Evolutionary conservation across 1,284 basidiomycete species (phyloP).

Genomic region (Flammula alnicola): DNA sequence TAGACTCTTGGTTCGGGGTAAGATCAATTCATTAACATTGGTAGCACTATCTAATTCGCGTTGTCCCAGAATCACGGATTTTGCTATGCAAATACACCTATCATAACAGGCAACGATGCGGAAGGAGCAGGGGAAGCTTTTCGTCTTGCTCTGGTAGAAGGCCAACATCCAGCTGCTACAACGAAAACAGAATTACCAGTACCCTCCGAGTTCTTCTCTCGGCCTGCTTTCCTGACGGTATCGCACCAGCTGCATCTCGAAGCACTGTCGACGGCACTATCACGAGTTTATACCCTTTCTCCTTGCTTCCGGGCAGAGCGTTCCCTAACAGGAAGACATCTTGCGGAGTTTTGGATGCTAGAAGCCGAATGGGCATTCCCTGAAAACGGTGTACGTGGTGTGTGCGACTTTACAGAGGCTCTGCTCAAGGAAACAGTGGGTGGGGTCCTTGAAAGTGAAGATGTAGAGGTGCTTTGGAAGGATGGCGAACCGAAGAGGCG

Average conservation of each 20-base stretch:
- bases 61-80: slow-evolving; percentile 72
- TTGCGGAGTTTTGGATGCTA: slow-evolving; percentile 99
- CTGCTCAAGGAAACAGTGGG: slow-evolving; percentile 55
- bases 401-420: slow-evolving; percentile 78
- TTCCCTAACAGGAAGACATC: slow-evolving; percentile 87
- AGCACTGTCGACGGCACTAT: slow-evolving; percentile 77
- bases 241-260: slow-evolving; percentile 97
- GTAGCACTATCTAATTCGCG: slow-evolving; percentile 1
- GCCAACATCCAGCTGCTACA: slow-evolving; percentile 31
- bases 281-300: slow-evolving; percentile 88
- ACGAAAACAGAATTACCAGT: slow-evolving; percentile 19
- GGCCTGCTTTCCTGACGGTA: slow-evolving; percentile 88
- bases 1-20: slow-evolving; percentile 77
- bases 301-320: slow-evolving; percentile 95
- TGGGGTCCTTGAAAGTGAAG: slow-evolving; percentile 27
- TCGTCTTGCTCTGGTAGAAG: slow-evolving; percentile 52
- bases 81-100: slow-evolving; percentile 80
- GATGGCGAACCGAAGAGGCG: slow-evolving; percentile 34
- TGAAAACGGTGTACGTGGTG: slow-evolving; percentile 43
- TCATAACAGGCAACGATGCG: slow-evolving; percentile 91
- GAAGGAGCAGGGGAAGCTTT: slow-evolving; percentile 99
- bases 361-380: slow-evolving; percentile 87
- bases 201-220: slow-evolving; percentile 64
- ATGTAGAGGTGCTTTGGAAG: slow-evolving; percentile 45
- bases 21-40: slow-evolving; percentile 23